Conservation (phyloP, 2,329 filamentous ascomycete species). For the Ophiobolus disseminans region DNA sequence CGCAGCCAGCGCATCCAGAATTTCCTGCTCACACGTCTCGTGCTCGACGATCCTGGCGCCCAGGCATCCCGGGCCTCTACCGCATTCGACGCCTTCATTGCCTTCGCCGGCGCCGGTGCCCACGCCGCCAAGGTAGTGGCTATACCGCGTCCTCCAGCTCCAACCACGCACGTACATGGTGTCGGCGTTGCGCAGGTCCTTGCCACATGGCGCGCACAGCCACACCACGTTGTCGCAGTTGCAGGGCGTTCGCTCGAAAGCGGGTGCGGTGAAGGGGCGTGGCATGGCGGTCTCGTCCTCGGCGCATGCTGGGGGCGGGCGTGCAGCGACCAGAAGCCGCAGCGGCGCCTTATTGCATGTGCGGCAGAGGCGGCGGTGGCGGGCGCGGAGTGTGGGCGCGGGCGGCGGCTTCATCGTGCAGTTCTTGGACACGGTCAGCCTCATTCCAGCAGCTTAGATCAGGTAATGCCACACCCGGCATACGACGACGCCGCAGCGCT, state of each 20-base stretch:
- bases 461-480: conserved; percentile 71
- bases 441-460: background rate
- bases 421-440: conserved; percentile 65
- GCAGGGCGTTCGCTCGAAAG: conserved; percentile 64
- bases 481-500: conserved; percentile 76
- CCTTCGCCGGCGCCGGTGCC: conserved; percentile 89
- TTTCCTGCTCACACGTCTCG: conserved; percentile 81
- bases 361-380: conserved; percentile 81
- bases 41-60: conserved; percentile 78
- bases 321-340: conserved; percentile 53
- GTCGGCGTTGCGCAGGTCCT: conserved; percentile 68
- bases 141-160: conserved; percentile 88
- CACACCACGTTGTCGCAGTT: conserved; percentile 71
- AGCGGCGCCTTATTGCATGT: conserved; percentile 77
- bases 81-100: conserved; percentile 86
- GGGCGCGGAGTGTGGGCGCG: conserved; percentile 69
- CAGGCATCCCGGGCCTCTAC: conserved; percentile 77
- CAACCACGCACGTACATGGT: conserved; percentile 72
- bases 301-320: conserved; percentile 23
- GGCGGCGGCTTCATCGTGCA: conserved; percentile 86
- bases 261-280: conserved; percentile 54
- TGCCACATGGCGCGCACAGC: conserved; percentile 85
- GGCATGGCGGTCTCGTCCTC: conserved; percentile 11
- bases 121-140: conserved; percentile 76
- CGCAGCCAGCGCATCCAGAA: conserved; percentile 62